A percentile compares a stretch with the other conserved stretches of the same genome.
phyloP scores from a whole-genome alignment of 2,329 filamentous ascomycete genomes.

The Epichloe elymi region DNA sequence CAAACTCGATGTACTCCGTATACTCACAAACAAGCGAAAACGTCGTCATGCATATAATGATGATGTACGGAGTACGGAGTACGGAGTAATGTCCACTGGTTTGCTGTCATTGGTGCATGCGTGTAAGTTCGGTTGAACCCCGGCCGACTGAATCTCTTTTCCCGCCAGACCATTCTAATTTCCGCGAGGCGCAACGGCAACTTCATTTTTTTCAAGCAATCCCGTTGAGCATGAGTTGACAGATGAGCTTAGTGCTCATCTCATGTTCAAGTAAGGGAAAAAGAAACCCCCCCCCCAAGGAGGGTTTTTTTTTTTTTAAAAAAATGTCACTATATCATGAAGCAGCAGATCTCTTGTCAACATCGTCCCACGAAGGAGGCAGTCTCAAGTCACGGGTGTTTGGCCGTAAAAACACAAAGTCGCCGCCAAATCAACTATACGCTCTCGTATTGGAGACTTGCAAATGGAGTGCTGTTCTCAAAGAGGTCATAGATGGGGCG shows the following conservation, averaged over 20 bases:
- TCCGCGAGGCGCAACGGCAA: too few relatives aligned
- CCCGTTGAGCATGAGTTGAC: not conserved
- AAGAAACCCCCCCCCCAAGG: not conserved
- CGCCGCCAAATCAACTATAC: constrained; percentile 68
- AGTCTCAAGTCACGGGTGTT: constrained; percentile 84
- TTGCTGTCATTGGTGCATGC: too few relatives aligned
- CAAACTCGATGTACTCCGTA: too few relatives aligned
- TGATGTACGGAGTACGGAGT: too few relatives aligned
- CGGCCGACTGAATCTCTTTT: constrained; percentile 6
- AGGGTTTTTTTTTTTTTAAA: too few relatives aligned
- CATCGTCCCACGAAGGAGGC: constrained; percentile 43
- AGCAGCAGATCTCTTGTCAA: constrained; percentile 60
- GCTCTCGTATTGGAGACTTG: constrained; percentile 74
- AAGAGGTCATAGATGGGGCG: constrained; percentile 77
- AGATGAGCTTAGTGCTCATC: not conserved
- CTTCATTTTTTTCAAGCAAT: not conserved
- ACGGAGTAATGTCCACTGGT: not conserved
- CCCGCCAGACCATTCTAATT: not conserved
- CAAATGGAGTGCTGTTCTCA: constrained; percentile 80
- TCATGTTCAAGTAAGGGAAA: not conserved
- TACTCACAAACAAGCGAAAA: too few relatives aligned
- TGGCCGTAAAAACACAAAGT: constrained; percentile 59
- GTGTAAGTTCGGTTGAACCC: constrained; percentile 8
- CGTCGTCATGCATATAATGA: too few relatives aligned
- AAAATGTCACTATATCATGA: constrained; percentile 92